Evolutionary conservation across 768 basidiomycete species (phyloP), one percentile per base, ranked within the genome.

Genomic region (Tulasnella sp.): DNA sequence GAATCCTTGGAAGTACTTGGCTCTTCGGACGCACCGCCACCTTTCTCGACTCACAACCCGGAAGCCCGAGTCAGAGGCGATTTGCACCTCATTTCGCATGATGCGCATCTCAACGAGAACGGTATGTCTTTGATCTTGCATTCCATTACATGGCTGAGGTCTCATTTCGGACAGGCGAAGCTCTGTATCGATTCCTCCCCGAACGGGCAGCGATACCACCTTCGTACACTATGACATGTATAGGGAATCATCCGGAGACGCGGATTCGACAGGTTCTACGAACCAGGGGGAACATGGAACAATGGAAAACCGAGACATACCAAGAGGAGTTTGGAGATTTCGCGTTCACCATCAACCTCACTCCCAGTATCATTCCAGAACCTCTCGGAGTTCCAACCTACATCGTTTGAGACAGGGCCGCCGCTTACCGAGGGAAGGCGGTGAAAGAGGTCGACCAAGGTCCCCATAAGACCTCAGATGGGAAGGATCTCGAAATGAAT

Each of bases 171-270:
- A 21, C 60, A 84, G 84, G 84, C 49, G 84, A 85, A 65, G 82
- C 83, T 0, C 75, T 88, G 21, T 87, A 85, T 68, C 80, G 85
- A 59, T 90, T 87, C 69, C 71, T 90, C 15, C 77, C 86, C 23
- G 74, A 75, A 4, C 80, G 83, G 54, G 75, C 82, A 1, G 68
- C 65, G 30, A 69, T 65, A 2, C 73, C 71, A 1, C 84, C 84
- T 4, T 69, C 60, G n/a, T 72, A 77, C 61, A 68, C 71, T 34
- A 67, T 85, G 3, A 77, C 75, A 43, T 76, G 77, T 62, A 70
- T 70, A 17, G 85, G 86, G 9, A 75, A 76, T 0, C 85, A 86
- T 65, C 61, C 68, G 2, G 84, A 87, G 66, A 75, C 71, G 7
- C 77, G 73, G 43, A 71, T 75, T 4, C 78, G 78, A 38, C 69